These are phyloP conservation scores for Haplosporangium sp. DNA, from an alignment of 371 early-diverging fungal genomes.

Conservation along the genomic window DNA sequence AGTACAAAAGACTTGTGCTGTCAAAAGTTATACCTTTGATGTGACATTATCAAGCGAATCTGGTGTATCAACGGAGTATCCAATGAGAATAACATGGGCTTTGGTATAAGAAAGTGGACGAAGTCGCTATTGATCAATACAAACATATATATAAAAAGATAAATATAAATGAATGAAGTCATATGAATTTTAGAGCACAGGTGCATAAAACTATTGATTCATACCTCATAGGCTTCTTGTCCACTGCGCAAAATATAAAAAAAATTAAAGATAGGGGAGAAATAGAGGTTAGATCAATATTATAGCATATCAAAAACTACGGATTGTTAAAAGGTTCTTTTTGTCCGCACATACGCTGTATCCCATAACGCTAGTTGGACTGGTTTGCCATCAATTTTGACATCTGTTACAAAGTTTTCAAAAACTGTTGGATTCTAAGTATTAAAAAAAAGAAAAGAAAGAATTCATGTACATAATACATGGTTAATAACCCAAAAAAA, in stretches of 20 bases:
- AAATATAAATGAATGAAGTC: background rate
- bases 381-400: slow-evolving; percentile 69
- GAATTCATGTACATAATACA: background rate
- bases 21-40: slow-evolving; percentile 64
- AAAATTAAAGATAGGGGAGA: background rate
- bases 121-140: slow-evolving; percentile 79
- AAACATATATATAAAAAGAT: background rate
- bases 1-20: background rate
- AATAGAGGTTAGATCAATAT: background rate
- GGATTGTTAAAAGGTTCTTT: background rate
- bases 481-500: background rate
- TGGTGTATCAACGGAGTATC: slow-evolving; percentile 86
- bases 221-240: slow-evolving; percentile 89
- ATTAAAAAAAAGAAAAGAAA: background rate
- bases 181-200: background rate
- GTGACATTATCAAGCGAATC: slow-evolving; percentile 90
- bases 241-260: slow-evolving; percentile 57
- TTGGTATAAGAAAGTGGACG: slow-evolving; percentile 94
- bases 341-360: slow-evolving; percentile 69
- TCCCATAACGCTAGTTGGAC: slow-evolving; percentile 76
- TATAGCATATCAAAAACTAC: background rate
- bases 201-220: background rate
- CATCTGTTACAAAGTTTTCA: slow-evolving; percentile 73
- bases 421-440: slow-evolving; percentile 77
- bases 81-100: slow-evolving; percentile 90